phyloP scores from a whole-genome alignment of 495 filamentous ascomycete species.

The Hyaloscypha finlandica region DNA sequence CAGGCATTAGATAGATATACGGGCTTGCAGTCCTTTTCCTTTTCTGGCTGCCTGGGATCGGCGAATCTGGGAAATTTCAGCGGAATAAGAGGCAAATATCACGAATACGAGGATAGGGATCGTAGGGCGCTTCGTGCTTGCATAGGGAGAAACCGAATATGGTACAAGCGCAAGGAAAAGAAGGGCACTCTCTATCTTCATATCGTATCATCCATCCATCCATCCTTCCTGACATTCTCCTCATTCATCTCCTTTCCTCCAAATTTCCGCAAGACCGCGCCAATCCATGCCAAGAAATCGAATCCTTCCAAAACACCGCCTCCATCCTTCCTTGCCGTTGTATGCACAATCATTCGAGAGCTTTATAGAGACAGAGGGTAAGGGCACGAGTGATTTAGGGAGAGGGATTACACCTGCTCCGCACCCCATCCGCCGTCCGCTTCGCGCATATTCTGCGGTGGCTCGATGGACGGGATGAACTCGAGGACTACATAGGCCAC shows the following conservation, averaged over 20 bases:
- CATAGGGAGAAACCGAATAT: background rate
- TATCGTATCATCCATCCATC: constrained; percentile 5
- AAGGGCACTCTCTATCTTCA: background rate
- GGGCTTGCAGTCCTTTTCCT: too few species aligned
- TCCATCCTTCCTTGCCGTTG: too few species aligned
- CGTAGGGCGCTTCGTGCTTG: background rate
- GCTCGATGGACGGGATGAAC: constrained; percentile 95
- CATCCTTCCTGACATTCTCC: background rate
- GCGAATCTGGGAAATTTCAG: too few species aligned
- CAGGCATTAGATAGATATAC: too few species aligned
- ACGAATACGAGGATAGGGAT: background rate
- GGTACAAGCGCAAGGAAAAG: constrained; percentile 1
- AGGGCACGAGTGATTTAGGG: background rate
- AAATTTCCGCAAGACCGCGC: too few species aligned
- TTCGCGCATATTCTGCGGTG: constrained; percentile 91
- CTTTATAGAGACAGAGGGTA: background rate
- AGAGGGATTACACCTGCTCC: constrained; percentile 48
- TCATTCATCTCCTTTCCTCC: too few species aligned
- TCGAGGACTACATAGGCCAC: constrained; percentile 81
- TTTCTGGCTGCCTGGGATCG: too few species aligned
- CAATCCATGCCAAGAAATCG: too few species aligned
- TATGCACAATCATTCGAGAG: background rate
- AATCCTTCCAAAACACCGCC: too few species aligned
- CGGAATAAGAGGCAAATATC: too few species aligned
- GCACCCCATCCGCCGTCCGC: constrained; percentile 86